Evolutionary conservation across 176 grass and related monocot species (phyloP).

Genomic region (Chrysopogon serrulatus): DNA sequence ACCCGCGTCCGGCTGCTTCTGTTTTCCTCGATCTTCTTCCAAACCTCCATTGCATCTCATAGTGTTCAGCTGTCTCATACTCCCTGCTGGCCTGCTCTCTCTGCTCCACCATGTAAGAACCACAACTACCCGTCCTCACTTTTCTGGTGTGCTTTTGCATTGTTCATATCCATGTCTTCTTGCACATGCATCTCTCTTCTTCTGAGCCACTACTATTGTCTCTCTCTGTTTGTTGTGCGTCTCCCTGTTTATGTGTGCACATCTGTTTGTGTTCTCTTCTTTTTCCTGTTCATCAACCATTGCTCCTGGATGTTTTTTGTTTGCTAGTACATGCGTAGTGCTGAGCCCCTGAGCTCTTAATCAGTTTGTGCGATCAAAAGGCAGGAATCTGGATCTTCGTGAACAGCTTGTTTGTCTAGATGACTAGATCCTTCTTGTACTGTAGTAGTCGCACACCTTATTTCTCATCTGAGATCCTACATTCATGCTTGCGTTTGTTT

Average conservation of each 20-base stretch:
- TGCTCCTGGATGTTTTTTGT: neutral
- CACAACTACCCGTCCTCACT: slow-evolving; percentile 34
- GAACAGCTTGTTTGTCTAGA: slow-evolving; percentile 11
- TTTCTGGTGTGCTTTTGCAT: slow-evolving; percentile 37
- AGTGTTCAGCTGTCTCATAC: slow-evolving; percentile 46
- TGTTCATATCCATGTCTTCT: slow-evolving; percentile 51
- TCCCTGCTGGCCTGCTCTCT: slow-evolving; percentile 29
- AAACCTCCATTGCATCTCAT: slow-evolving; percentile 47
- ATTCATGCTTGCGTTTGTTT: slow-evolving; percentile 8
- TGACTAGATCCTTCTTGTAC: neutral
- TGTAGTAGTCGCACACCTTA: slow-evolving; percentile 1
- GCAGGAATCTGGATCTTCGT: slow-evolving; percentile 1
- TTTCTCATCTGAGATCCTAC: slow-evolving; percentile 1
- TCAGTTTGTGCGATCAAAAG: neutral
- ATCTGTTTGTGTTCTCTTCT: neutral
- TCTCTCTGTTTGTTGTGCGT: neutral
- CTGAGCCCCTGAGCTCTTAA: neutral
- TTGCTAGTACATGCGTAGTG: neutral
- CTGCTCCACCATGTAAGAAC: slow-evolving; percentile 63
- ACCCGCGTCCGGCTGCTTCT: neutral
- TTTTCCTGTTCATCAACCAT: slow-evolving; percentile 2
- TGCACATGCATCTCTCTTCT: slow-evolving; percentile 22
- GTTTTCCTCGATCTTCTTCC: slow-evolving; percentile 33
- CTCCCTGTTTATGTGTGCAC: slow-evolving; percentile 20
- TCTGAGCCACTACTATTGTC: slow-evolving; percentile 24